Base-by-base conservation (phyloP, 1,284 basidiomycete species). In the Trichosporon asahii region DNA sequence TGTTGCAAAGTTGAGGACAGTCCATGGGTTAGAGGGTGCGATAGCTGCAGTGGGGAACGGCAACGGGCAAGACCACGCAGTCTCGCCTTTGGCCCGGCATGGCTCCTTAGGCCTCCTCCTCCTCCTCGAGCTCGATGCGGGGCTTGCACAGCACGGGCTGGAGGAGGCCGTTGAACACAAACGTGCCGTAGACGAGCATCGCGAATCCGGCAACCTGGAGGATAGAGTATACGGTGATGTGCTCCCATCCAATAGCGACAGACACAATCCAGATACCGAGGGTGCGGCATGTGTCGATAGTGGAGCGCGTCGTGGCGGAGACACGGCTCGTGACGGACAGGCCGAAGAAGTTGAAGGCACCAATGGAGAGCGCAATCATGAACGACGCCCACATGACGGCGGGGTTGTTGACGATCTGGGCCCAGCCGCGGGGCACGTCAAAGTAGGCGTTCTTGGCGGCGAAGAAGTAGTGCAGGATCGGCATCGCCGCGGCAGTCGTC, bases 281-380 rank as follows among this genome's bases (percentile, higher is more conserved):
- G 0, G 97, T 98, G 76, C 97, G 88, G 85, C 95, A 98, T 5
- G 96, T 97, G 82, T 99, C 97, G 63, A 95, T 94, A 65, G 97
- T 88, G 72, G 90, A 92, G 72, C 94, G 88, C 23, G 92, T 92
- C 1, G 93, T 95, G 49, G 94, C 94, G 81, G 89, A 93, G 72
- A 95, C 91, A 78, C 92, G 89, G 74, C 90, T 88, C 8, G 96
- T 99, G 68, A 99, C 94, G 79, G 90, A 92, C 60, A 98, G 85
- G 5, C 96, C 95, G 78, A 95, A 97, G 84, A 90, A 95, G 85
- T 99, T 99, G 89, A 96, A 99, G 27, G 95, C 85, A n/a, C 93
- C 88, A 74, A 98, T 98, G 71, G 88, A 90, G 78, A 88, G 84
- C 64, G 92, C 91, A 78, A 95, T 93, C 63, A 89, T 90, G 64